phyloP scores from a whole-genome alignment of 2,329 filamentous ascomycete species.

The Hypoxylon sp. region DNA sequence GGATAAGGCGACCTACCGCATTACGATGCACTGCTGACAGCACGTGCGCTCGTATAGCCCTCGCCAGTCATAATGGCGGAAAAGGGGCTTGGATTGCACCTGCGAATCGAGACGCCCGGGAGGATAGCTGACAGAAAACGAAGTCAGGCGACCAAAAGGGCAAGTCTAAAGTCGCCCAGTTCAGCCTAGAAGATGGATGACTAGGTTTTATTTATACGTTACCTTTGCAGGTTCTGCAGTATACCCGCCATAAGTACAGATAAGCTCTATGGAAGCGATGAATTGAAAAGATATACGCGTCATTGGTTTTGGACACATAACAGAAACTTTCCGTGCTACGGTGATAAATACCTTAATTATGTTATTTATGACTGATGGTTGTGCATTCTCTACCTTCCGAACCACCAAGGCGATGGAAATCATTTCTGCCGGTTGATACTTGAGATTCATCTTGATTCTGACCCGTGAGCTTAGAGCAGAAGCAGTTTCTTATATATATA shows the following conservation, averaged over 20 bases:
- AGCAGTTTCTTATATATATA: background rate
- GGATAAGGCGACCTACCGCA: conserved; percentile 14
- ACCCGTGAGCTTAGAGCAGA: background rate
- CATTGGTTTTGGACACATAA: conserved; percentile 26
- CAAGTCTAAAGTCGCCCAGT: conserved; percentile 21
- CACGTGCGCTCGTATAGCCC: conserved; percentile 26
- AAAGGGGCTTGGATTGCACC: conserved; percentile 16
- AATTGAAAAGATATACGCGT: conserved; percentile 39
- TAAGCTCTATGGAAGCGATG: conserved; percentile 38
- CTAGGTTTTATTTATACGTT: conserved; percentile 30
- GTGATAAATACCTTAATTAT: conserved; percentile 31
- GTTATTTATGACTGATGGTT: conserved; percentile 6
- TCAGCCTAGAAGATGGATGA: conserved; percentile 21
- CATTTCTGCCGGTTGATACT: background rate
- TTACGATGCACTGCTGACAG: conserved; percentile 18
- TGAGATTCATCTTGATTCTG: background rate
- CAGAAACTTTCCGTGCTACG: conserved; percentile 18
- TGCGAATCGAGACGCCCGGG: conserved; percentile 13
- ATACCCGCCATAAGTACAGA: conserved; percentile 40
- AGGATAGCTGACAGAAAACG: conserved; percentile 29
- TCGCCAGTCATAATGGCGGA: conserved; percentile 11
- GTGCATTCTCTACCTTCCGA: background rate
- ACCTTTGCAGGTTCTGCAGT: conserved; percentile 41
- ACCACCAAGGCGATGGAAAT: background rate
- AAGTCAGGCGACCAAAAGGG: conserved; percentile 26